Evolutionary conservation across 2,329 filamentous ascomycete genomes (phyloP).

Genomic region (Claviceps sp.): DNA sequence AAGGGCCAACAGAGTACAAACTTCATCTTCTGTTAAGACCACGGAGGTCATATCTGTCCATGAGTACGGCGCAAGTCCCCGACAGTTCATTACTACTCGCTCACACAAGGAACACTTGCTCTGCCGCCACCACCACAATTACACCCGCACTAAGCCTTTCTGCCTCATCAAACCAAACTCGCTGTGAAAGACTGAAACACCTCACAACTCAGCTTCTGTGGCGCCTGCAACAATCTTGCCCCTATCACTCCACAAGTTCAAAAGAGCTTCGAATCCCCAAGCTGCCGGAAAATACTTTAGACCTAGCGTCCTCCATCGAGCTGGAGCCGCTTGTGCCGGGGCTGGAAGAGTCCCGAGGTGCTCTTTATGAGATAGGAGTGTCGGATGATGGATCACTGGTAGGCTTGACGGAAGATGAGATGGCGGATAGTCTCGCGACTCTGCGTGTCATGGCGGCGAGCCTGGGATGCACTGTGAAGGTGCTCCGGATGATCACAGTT

Average conservation of each 20-base stretch:
- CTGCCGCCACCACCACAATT: slow-evolving; percentile 8
- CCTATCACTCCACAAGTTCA: slow-evolving; percentile 71
- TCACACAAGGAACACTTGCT: slow-evolving; percentile 3
- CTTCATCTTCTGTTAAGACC: slow-evolving; percentile 75
- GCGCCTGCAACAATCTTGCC: slow-evolving; percentile 88
- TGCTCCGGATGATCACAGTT: slow-evolving; percentile 70
- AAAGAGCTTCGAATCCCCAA: slow-evolving; percentile 62
- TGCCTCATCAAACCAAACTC: slow-evolving; percentile 47
- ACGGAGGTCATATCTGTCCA: slow-evolving; percentile 57
- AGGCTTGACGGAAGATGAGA: slow-evolving; percentile 77
- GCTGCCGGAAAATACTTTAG: slow-evolving; percentile 50
- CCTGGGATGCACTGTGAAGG: slow-evolving; percentile 71
- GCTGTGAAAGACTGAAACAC: slow-evolving; percentile 76
- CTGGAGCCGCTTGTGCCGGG: slow-evolving; percentile 55
- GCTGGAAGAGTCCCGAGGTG: slow-evolving; percentile 83
- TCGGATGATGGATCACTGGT: slow-evolving; percentile 87
- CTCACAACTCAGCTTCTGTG: slow-evolving; percentile 90
- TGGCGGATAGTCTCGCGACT: slow-evolving; percentile 80
- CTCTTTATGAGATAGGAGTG: slow-evolving; percentile 91
- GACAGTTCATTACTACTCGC: slow-evolving; percentile 2
- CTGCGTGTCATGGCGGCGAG: slow-evolving; percentile 84
- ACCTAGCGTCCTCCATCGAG: slow-evolving; percentile 31
- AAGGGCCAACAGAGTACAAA: slow-evolving; percentile 94
- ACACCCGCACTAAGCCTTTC: slow-evolving; percentile 17
- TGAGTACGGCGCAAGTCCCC: slow-evolving; percentile 40